Evolutionary conservation across 2,329 filamentous ascomycete species (phyloP), one percentile per base, ranked within the genome.

Genomic region (Exserohilum rostratum): DNA sequence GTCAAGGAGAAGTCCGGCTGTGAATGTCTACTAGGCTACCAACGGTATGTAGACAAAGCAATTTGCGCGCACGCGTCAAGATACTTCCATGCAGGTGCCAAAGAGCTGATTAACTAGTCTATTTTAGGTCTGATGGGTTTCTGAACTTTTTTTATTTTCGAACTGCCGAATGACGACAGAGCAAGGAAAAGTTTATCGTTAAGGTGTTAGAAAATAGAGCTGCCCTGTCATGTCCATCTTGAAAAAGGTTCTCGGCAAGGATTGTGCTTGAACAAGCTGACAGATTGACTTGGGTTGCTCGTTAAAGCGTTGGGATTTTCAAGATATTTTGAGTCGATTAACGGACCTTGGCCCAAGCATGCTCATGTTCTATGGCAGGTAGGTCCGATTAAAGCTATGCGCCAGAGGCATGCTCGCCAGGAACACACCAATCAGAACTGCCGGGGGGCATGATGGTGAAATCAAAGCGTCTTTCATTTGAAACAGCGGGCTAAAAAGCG

Each of bases 401-500:
- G 17, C 46, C 3, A 40, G 12, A 29, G 42, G 33, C 42, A 20
- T 50, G 44, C 18, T 40, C 18, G 27, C 25, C 37, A 17, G 20
- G 20, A 25, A 9, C 27, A 46, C 20, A 39, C 27, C 52, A 50
- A 44, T 49, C 35, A 34, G 29, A 53, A 38, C 34, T 12, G 48
- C 18, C 44, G 30, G 44, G 39, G 44, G 27, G 20, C 13, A 25
- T 25, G 10, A 42, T n/a, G 20, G 25, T 29, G 34, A 18, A 34
- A 37, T 46, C 48, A 48, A 46, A 20, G 55, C 31, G 10, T 31
- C 25, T 33, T 44, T 34, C 34, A 34, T 12, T 17, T 42, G 55
- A 58, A 58, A 58, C 55, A 17, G 35, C 42, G 30, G 25, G 46
- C 5, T 22, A 17, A 17, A 20, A 46, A 55, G 53, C 51, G 51